A percentile compares a stretch with the other conserved stretches of the same genome.
Conservation (phyloP, 2,329 filamentous ascomycete genomes). For the Colletotrichum sp. region DNA sequence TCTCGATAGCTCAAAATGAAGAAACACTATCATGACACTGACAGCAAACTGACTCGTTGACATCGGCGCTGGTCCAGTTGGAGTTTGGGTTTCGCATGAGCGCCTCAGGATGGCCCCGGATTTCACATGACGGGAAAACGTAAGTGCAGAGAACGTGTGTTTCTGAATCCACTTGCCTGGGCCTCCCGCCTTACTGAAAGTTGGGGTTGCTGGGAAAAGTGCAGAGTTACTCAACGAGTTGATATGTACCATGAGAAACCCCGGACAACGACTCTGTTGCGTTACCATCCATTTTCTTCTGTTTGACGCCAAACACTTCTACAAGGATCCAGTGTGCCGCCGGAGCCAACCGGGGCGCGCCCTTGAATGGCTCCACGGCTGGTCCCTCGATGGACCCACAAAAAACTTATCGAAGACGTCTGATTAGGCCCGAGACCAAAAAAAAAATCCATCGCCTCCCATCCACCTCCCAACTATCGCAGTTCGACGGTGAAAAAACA, state of each 20-base stretch:
- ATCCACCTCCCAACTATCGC: constrained; percentile 8
- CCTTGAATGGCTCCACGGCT: neutral
- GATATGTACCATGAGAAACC: neutral
- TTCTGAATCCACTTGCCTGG: neutral
- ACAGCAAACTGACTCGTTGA: neutral
- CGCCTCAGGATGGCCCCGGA: neutral
- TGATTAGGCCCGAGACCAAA: constrained; percentile 4
- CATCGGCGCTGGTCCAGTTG: neutral
- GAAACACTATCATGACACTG: neutral
- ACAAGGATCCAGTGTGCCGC: neutral
- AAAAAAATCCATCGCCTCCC: constrained; percentile 24
- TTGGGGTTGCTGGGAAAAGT: neutral
- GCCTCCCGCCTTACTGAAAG: neutral
- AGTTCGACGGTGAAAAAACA: constrained; percentile 5
- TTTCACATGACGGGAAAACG: neutral
- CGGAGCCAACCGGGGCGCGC: neutral
- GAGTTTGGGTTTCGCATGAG: neutral
- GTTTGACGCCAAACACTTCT: neutral
- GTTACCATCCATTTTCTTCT: neutral
- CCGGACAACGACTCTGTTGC: neutral
- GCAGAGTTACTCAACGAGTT: neutral
- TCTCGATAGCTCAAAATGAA: neutral
- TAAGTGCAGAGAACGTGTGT: neutral
- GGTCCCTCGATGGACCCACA: neutral
- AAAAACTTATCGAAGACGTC: neutral